Base-by-base conservation (phyloP, 768 basidiomycete genomes). In the Tricholoma hemisulphureum region DNA sequence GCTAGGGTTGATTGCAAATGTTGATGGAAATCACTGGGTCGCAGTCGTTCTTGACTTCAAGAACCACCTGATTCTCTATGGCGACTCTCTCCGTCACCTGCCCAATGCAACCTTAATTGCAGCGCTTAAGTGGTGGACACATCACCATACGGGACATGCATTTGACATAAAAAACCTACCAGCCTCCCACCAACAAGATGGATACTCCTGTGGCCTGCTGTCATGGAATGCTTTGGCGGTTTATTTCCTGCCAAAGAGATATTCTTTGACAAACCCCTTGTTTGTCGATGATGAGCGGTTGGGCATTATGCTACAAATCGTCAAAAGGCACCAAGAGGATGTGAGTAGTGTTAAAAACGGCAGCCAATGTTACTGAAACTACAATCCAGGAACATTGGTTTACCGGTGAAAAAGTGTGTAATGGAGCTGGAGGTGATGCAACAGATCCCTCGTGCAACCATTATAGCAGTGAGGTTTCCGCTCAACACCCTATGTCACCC, bases 141-240 rank as follows among this genome's bases (percentile, higher is more conserved):
- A 53, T 29, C 32, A 49, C 5, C 61, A 66, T 31, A 64, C 58
- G 8, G 55, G 54, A 41, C 24, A 41, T 9, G 21, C n/a, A 5
- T 66, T 68, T 28, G 43, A 4, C 1, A 6, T 56, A 8, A 18
- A 51, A 8, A 21, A 58, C 18, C 23, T 67, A 18, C 55, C 62
- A 29, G 61, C 63, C 24, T 59, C 64, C n/a, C 39, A 14, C 13
- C 65, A 67, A 53, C 8, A 24, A 5, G 63, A 65, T 24, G 26
- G 55, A 1, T 58, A 51, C 41, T 67, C 65, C 1, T 67, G 66
- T 32, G 65, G 67, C 1, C 55, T 68, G 1, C 35, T 66, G 6
- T 58, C 61, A 31, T 68, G 65, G 65, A 58, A 60, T 50, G 59
- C 62, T 2, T 60, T 68, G 21, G 37, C 35, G 1, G 23, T 50